Evolutionary conservation across 768 basidiomycete species (phyloP).

Genomic region (Amanita inopinata): DNA sequence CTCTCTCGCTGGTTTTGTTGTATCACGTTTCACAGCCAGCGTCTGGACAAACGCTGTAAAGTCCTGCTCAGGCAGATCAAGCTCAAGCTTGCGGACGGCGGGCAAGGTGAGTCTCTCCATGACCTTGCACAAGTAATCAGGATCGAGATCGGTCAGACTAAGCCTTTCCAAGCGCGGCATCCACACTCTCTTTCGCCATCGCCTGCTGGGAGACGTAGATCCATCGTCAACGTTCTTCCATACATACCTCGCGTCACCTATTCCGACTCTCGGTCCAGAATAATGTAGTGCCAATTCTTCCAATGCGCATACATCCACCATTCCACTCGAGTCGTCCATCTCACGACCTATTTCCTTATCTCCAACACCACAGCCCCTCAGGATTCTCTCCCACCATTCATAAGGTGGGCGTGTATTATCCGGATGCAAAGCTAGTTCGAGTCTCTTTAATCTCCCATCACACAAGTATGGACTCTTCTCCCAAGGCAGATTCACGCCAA

Average conservation of each 20-base stretch:
- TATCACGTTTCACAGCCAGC: constrained; percentile 17
- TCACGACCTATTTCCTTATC: not conserved
- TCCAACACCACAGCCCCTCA: constrained; percentile 26
- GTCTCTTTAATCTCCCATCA: constrained; percentile 27
- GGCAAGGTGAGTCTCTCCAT: constrained; percentile 39
- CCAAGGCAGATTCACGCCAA: constrained; percentile 62
- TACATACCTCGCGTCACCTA: constrained; percentile 24
- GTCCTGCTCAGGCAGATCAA: constrained; percentile 49
- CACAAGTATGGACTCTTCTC: constrained; percentile 37
- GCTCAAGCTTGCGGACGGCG: constrained; percentile 30
- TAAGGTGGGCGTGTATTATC: constrained; percentile 50
- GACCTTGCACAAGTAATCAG: constrained; percentile 38
- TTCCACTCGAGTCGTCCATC: not conserved
- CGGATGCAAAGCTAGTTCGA: constrained; percentile 53
- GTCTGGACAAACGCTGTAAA: constrained; percentile 37
- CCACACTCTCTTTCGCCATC: constrained; percentile 15
- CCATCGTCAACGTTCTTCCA: constrained; percentile 26
- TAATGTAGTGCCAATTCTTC: constrained; percentile 42
- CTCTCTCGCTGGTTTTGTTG: constrained; percentile 2
- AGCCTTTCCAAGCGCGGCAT: constrained; percentile 34
- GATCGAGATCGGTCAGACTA: constrained; percentile 45
- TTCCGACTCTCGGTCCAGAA: constrained; percentile 38
- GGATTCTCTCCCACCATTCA: constrained; percentile 42
- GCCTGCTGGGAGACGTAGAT: not conserved
- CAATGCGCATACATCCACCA: constrained; percentile 23